These are phyloP conservation scores for Leucoagaricus sp. DNA, from an alignment of 1,284 basidiomycete genomes.

Conservation along the genomic window DNA sequence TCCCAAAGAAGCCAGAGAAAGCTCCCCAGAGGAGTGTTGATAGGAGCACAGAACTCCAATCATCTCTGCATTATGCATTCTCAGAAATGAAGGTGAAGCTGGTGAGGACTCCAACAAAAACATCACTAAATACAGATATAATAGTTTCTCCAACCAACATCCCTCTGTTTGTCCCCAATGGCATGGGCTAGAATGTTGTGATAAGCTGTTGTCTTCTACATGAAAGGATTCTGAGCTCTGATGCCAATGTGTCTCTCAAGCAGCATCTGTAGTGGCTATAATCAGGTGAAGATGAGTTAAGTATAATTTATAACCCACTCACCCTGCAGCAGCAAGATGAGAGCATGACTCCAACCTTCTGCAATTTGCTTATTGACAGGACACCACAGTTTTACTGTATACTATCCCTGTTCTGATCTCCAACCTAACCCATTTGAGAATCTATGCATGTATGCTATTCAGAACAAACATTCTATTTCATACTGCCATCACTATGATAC, in stretches of 20 bases:
- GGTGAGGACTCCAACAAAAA: constrained; percentile 67
- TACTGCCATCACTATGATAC: constrained; percentile 59
- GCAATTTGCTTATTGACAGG: constrained; percentile 42
- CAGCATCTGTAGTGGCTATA: constrained; percentile 80
- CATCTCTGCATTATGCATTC: constrained; percentile 43
- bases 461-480: constrained; percentile 68
- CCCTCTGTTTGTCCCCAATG: constrained; percentile 91
- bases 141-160: constrained; percentile 76
- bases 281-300: not conserved
- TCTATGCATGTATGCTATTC: constrained; percentile 32
- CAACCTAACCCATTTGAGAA: no score
- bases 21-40: constrained; percentile 61
- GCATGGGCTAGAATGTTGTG: constrained; percentile 73
- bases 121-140: constrained; percentile 76
- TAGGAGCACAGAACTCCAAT: constrained; percentile 40
- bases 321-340: constrained; percentile 74
- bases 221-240: constrained; percentile 85
- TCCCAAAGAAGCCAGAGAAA: constrained; percentile 72
- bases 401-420: constrained; percentile 11
- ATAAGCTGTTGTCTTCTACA: constrained; percentile 67
- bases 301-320: constrained; percentile 26
- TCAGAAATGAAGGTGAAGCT: constrained; percentile 63
- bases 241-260: constrained; percentile 78
- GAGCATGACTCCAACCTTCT: constrained; percentile 52
- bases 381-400: constrained; percentile 49